These are phyloP conservation scores for Yamadazyma sp. DNA, from an alignment of 1,139 yeast species.

Conservation along the genomic window DNA sequence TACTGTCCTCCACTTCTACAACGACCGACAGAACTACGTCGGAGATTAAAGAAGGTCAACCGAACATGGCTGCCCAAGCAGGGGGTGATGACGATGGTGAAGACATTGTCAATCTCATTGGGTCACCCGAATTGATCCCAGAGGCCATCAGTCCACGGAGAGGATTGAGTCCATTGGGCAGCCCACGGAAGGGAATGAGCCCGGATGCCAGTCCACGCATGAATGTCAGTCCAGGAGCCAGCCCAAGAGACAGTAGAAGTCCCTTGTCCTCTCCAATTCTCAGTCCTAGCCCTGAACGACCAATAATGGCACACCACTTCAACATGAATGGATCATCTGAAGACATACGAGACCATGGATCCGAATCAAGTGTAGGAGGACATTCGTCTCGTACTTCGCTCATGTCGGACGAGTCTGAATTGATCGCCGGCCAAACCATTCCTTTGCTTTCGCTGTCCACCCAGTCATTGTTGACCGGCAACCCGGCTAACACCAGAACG, in stretches of 20 bases:
- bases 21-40: neutral
- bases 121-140: slow-evolving; percentile 16
- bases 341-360: slow-evolving; percentile 10
- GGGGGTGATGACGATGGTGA: neutral
- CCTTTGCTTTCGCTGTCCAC: slow-evolving; percentile 38
- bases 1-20: neutral
- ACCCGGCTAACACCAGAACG: slow-evolving; percentile 15
- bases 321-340: neutral
- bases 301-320: neutral
- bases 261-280: slow-evolving; percentile 1
- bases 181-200: slow-evolving; percentile 12
- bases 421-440: slow-evolving; percentile 38
- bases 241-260: neutral
- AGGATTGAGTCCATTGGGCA: slow-evolving; percentile 13
- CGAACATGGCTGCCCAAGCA: no score
- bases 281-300: neutral
- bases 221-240: neutral
- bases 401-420: slow-evolving; percentile 24
- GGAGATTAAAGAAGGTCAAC: no score
- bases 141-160: slow-evolving; percentile 16
- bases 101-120: slow-evolving; percentile 17
- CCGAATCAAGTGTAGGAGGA: slow-evolving; percentile 13
- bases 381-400: slow-evolving; percentile 21
- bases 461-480: slow-evolving; percentile 22
- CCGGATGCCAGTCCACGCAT: slow-evolving; percentile 7